Conservation (phyloP, 176 grass and related monocot genomes). For the Paspalum notatum region DNA sequence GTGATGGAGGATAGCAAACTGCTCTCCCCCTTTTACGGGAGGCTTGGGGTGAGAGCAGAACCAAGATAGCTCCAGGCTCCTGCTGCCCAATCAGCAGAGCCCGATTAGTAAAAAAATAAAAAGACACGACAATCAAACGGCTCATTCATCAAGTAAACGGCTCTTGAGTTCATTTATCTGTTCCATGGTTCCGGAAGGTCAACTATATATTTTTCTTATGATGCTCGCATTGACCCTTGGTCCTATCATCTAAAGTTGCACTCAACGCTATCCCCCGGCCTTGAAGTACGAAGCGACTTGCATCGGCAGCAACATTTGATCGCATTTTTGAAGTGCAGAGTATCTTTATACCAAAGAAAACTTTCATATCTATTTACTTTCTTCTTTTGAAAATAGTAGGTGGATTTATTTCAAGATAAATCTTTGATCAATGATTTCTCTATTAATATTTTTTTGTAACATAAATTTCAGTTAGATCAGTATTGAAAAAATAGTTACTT, state of each 20-base stretch:
- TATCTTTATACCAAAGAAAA: neutral
- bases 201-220: constrained; percentile 17
- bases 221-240: constrained; percentile 2
- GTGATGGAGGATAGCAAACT: too few species aligned
- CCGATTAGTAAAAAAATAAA: neutral
- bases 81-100: neutral
- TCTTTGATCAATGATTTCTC: too few species aligned
- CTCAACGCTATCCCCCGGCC: neutral
- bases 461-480: too few species aligned
- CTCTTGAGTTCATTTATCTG: neutral
- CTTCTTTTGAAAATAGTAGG: neutral
- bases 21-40: too few species aligned
- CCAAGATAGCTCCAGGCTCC: neutral
- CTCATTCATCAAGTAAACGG: constrained; percentile 12
- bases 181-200: constrained; percentile 16
- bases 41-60: neutral
- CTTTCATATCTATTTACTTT: too few species aligned
- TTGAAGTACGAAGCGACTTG: neutral
- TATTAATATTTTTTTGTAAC: too few species aligned
- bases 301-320: neutral
- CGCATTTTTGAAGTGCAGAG: neutral
- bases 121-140: constrained; percentile 9
- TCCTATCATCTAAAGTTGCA: constrained; percentile 27
- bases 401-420: too few species aligned
- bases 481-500: too few species aligned